Evolutionary conservation across 2,329 filamentous ascomycete species (phyloP), one percentile per base, ranked within the genome.

Genomic region (Grosmannia clavigera): DNA sequence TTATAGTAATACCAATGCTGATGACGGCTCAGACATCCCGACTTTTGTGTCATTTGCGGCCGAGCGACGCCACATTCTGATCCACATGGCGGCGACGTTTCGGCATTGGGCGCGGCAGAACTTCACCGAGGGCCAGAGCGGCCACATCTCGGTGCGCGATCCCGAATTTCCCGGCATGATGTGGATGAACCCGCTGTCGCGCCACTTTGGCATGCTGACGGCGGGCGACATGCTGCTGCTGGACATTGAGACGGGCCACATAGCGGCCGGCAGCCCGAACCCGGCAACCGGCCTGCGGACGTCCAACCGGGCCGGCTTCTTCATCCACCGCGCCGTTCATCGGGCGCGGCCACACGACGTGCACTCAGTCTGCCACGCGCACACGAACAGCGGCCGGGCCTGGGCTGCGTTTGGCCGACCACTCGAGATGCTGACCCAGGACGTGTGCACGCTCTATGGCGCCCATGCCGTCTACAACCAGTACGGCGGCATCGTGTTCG

Each of bases 351-450:
- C 80, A 4, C 57, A 63, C 60, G 79, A 87, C 68, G 81, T 86
- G 43, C 76, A 83, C 65, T 84, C 86, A 22, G 81, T 85, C 35
- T 87, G 84, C 70, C 87, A 90, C 67, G 81, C 82, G 3, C 86
- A 90, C 69, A 81, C 80, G n/a, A 76, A 76, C 48, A 77, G 80
- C 16, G 87, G 86, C 0, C 82, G 85, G 54, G 85, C 86, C 1
- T 89, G 85, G 84, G 81, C 79, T 58, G 76, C 77, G 1, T 89
- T 90, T 67, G 84, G 77, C 1, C 76, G 74, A 31, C 81, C 80
- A 2, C 74, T 90, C 22, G 85, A 88, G 62, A 89, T 89, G 85
- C 73, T 89, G 59, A 87, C 81, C 58, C 85, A 83, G 72, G 86
- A 84, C 69, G 79, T 85, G 3, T 82, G 80, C 67, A 82, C 82